These are phyloP conservation scores for Colletotrichum eleusines DNA, from an alignment of 2,329 filamentous ascomycete species.

Conservation along the genomic window DNA sequence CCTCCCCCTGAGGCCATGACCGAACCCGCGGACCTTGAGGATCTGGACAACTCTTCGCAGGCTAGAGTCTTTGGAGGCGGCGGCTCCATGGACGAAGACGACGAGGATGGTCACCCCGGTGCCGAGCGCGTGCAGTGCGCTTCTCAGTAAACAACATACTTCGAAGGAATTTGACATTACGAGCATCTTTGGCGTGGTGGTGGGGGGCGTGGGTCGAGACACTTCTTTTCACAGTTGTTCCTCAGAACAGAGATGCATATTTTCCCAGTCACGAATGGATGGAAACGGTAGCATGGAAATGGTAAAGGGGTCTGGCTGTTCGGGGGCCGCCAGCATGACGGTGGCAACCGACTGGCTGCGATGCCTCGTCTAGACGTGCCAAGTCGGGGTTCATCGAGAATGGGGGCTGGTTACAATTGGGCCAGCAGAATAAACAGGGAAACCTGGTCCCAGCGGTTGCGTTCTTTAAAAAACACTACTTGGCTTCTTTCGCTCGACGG, in stretches of 20 bases:
- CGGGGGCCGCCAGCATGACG: constrained; percentile 8
- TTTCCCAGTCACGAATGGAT: constrained; percentile 40
- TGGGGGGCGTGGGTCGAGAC: constrained; percentile 43
- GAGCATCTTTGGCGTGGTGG: constrained; percentile 42
- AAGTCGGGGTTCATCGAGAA: constrained; percentile 40
- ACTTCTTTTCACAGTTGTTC: constrained; percentile 39
- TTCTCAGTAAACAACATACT: constrained; percentile 74
- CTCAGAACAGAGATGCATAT: constrained; percentile 38
- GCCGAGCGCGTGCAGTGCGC: constrained; percentile 88
- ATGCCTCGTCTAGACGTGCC: constrained; percentile 33
- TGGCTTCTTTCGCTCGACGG: constrained; percentile 40
- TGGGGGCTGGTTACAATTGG: constrained; percentile 31
- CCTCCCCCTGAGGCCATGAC: constrained; percentile 90
- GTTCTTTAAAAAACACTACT: constrained; percentile 29
- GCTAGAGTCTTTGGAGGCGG: constrained; percentile 74
- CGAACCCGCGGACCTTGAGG: constrained; percentile 88
- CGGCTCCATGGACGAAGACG: constrained; percentile 77
- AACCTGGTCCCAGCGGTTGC: constrained; percentile 37
- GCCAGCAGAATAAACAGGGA: constrained; percentile 34
- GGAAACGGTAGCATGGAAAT: constrained; percentile 41
- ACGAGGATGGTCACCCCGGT: constrained; percentile 80
- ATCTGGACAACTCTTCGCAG: constrained; percentile 78
- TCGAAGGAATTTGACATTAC: constrained; percentile 36
- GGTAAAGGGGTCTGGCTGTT: constrained; percentile 14
- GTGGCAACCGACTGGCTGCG: constrained; percentile 14